These are phyloP conservation scores for Pseudogymnoascus sp. DNA, from an alignment of 2,329 filamentous ascomycete genomes.

Conservation along the genomic window DNA sequence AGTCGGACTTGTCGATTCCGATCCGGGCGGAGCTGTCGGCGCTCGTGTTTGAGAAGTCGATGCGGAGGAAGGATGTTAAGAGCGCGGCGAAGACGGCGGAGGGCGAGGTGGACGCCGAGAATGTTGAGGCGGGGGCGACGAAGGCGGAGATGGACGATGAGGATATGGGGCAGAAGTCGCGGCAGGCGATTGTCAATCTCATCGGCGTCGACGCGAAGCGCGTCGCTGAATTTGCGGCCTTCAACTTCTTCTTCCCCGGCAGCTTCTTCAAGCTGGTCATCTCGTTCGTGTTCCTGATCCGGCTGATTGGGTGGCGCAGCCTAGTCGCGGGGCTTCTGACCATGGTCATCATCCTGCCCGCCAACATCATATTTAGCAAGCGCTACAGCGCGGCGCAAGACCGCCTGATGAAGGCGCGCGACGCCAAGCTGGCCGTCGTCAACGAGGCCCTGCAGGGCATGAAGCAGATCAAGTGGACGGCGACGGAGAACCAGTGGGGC, in stretches of 20 bases:
- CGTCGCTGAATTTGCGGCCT: constrained; percentile 59
- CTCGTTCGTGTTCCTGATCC: constrained; percentile 57
- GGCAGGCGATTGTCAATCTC: constrained; percentile 67
- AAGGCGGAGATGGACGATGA: constrained; percentile 28
- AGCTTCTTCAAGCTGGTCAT: constrained; percentile 55
- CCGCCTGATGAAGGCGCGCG: constrained; percentile 64
- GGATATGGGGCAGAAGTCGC: constrained; percentile 46
- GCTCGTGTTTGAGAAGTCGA: constrained; percentile 67
- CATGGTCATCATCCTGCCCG: constrained; percentile 55
- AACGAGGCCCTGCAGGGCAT: constrained; percentile 73
- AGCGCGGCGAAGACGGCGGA: constrained; percentile 42
- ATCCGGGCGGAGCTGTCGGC: constrained; percentile 62
- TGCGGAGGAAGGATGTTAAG: constrained; percentile 71
- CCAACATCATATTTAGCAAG: constrained; percentile 61
- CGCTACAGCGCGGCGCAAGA: constrained; percentile 58
- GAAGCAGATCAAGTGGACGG: constrained; percentile 77
- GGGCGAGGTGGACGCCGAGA: constrained; percentile 21
- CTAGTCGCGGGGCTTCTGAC: constrained; percentile 57
- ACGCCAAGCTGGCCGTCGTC: constrained; percentile 66
- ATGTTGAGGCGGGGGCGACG: constrained; percentile 23
- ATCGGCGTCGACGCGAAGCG: constrained; percentile 68
- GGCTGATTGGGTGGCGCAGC: constrained; percentile 63
- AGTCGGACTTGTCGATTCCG: constrained; percentile 53
- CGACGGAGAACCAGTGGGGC: constrained; percentile 67
- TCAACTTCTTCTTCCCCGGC: constrained; percentile 56